Percentiles rank a stretch among this genome's conserved stretches.
phyloP scores from a whole-genome alignment of 2,329 filamentous ascomycete genomes.

The Neonectria hederae region DNA sequence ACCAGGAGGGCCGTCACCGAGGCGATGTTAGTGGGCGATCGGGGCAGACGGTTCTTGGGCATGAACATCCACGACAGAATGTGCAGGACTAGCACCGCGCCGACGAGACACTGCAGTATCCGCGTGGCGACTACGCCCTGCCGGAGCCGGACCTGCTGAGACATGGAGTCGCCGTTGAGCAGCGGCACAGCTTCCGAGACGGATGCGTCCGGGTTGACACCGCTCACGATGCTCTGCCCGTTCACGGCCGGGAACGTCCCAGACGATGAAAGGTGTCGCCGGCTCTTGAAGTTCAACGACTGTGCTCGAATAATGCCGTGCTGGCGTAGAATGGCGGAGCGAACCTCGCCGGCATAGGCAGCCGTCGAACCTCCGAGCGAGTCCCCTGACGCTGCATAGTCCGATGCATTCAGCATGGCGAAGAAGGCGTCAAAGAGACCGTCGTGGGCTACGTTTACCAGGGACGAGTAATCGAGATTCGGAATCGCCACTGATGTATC shows the following conservation, averaged over 20 bases:
- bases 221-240: constrained; percentile 35
- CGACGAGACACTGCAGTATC: constrained; percentile 47
- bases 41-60: constrained; percentile 42
- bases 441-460: constrained; percentile 40
- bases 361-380: constrained; percentile 35
- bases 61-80: constrained; percentile 44
- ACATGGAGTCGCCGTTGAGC: constrained; percentile 27
- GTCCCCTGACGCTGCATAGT: constrained; percentile 43
- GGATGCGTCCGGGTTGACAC: constrained; percentile 32
- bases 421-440: constrained; percentile 50
- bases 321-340: constrained; percentile 48
- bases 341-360: constrained; percentile 31
- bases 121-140: constrained; percentile 48
- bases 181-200: constrained; percentile 40
- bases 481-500: constrained; percentile 36
- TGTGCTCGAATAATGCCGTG: constrained; percentile 51
- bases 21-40: constrained; percentile 48
- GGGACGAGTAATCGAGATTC: constrained; percentile 43
- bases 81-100: constrained; percentile 40
- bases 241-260: constrained; percentile 34
- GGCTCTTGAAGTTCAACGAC: constrained; percentile 43
- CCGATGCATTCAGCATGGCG: constrained; percentile 46
- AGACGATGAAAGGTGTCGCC: constrained; percentile 32
- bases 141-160: constrained; percentile 28
- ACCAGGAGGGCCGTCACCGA: constrained; percentile 49